Conservation (phyloP, 2,329 filamentous ascomycete genomes). For the Aspergillus quadrilineatus region DNA sequence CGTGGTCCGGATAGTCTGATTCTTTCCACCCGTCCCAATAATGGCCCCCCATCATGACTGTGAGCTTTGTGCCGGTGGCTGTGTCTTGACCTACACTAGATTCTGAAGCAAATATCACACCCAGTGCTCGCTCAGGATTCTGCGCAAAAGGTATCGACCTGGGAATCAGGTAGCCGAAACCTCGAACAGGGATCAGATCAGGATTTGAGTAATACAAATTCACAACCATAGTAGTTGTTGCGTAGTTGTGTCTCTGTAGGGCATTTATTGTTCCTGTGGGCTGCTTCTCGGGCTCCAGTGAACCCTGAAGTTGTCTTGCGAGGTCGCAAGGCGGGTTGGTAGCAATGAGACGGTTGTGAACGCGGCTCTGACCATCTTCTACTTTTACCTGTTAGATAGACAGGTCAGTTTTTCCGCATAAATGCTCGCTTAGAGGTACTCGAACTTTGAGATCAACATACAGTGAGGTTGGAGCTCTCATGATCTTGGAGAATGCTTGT, state of each 20-base stretch:
- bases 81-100: slow-evolving; percentile 58
- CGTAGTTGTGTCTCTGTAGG: slow-evolving; percentile 49
- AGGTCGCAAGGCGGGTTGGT: slow-evolving; percentile 32
- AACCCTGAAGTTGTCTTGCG: slow-evolving; percentile 17
- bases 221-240: slow-evolving; percentile 85
- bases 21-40: slow-evolving; percentile 70
- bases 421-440: not conserved
- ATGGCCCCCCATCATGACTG: slow-evolving; percentile 92
- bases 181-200: slow-evolving; percentile 63
- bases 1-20: slow-evolving; percentile 59
- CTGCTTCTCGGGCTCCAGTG: slow-evolving; percentile 1
- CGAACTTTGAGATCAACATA: slow-evolving; percentile 16
- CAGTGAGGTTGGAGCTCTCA: slow-evolving; percentile 23
- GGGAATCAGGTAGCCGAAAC: slow-evolving; percentile 92
- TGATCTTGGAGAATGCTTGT: slow-evolving; percentile 41
- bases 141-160: slow-evolving; percentile 66
- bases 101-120: slow-evolving; percentile 88
- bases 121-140: slow-evolving; percentile 80
- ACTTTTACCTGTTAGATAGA: slow-evolving; percentile 19
- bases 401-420: not conserved
- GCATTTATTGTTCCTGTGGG: slow-evolving; percentile 23
- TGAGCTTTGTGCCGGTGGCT: slow-evolving; percentile 73
- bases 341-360: slow-evolving; percentile 35
- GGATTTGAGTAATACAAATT: slow-evolving; percentile 78
- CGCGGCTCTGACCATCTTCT: slow-evolving; percentile 8